Evolutionary conservation across 192 early-diverging fungal genomes (phyloP).

Genomic region (Podila verticillata): DNA sequence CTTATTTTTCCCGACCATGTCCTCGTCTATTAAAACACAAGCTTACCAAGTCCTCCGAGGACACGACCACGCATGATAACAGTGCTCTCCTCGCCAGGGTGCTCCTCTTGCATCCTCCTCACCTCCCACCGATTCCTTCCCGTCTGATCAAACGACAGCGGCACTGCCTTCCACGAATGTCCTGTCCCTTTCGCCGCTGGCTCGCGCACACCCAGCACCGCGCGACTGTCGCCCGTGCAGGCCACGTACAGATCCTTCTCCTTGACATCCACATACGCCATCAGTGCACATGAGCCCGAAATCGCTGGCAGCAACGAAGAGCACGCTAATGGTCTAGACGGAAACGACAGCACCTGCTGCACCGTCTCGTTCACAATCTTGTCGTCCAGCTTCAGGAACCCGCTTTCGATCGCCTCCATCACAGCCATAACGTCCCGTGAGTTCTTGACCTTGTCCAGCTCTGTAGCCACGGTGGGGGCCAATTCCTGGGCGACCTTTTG

Average conservation of each 20-base stretch:
- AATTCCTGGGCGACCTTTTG: constrained; percentile 56
- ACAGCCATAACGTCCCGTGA: constrained; percentile 42
- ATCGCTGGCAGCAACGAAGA: constrained; percentile 50
- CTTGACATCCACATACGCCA: constrained; percentile 61
- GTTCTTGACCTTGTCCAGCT: constrained; percentile 45
- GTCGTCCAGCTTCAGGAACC: constrained; percentile 58
- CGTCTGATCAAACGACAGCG: constrained; percentile 74
- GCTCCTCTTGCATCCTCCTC: constrained; percentile 67
- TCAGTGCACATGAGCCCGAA: constrained; percentile 63
- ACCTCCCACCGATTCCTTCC: constrained; percentile 64
- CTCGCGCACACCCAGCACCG: constrained; percentile 54
- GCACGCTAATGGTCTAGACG: constrained; percentile 41
- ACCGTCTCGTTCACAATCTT: constrained; percentile 59
- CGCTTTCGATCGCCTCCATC: constrained; percentile 52
- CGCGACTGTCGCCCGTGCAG: constrained; percentile 64
- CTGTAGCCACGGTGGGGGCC: constrained; percentile 54
- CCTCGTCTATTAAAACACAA: too few relatives aligned
- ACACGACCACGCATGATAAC: constrained; percentile 70
- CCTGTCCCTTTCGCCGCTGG: constrained; percentile 8
- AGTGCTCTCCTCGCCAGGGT: constrained; percentile 76
- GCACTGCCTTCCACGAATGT: constrained; percentile 58
- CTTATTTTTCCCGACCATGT: background rate
- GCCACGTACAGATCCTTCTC: constrained; percentile 61
- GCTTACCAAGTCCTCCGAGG: constrained; percentile 58
- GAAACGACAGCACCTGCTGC: constrained; percentile 44